phyloP scores from a whole-genome alignment of 345 rosid genomes.

The Fremontodendron californicum region DNA sequence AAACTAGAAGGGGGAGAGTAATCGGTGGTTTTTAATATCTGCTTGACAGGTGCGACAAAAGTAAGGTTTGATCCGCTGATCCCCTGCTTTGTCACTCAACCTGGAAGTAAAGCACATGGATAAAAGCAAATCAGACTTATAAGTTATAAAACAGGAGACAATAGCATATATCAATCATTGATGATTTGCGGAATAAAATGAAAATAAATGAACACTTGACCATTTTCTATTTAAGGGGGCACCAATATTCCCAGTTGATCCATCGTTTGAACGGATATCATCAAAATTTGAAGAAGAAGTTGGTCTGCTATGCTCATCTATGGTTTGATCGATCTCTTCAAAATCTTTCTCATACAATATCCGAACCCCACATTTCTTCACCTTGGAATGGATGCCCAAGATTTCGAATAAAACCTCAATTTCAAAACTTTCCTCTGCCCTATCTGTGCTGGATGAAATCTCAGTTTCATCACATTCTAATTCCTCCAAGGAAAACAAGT shows the following conservation, averaged over 20 bases:
- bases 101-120: background rate
- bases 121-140: background rate
- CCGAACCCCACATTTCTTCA: background rate
- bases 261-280: background rate
- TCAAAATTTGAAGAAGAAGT: background rate
- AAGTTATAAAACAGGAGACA: background rate
- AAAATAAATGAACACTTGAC: background rate
- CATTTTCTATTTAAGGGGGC: background rate
- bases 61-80: too few species aligned
- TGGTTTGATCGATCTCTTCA: background rate
- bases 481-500: background rate
- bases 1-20: too few species aligned
- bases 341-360: background rate
- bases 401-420: background rate
- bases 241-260: background rate
- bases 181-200: background rate
- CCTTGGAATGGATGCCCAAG: background rate
- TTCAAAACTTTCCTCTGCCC: background rate
- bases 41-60: fast-evolving
- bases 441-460: background rate
- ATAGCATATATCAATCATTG: background rate
- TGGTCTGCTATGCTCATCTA: background rate
- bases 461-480: background rate
- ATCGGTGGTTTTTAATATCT: too few species aligned
- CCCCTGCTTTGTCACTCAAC: too few species aligned